phyloP scores from a whole-genome alignment of 345 rosid species.

The Turritis glabra region DNA sequence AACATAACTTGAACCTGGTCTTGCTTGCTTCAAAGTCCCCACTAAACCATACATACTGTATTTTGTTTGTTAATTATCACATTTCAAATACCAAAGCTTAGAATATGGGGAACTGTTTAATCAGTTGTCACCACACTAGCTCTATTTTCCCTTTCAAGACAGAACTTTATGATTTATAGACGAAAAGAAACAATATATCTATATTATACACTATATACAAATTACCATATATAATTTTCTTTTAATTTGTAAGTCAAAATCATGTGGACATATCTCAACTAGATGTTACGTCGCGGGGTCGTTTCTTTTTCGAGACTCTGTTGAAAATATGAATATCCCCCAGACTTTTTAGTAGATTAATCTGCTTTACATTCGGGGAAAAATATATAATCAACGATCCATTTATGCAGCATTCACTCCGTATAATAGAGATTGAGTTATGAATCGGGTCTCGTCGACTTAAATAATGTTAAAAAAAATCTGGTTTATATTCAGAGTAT shows the following conservation, averaged over 20 bases:
- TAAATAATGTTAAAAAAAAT: too few relatives aligned
- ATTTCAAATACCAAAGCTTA: conserved; percentile 22
- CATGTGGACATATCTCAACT: conserved; percentile 8
- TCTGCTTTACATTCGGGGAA: neutral
- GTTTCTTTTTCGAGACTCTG: neutral
- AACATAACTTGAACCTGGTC: conserved; percentile 42
- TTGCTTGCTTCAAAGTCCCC: conserved; percentile 24
- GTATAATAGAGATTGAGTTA: too few relatives aligned
- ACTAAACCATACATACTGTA: conserved; percentile 1
- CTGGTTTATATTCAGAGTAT: neutral
- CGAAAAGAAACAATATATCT: neutral
- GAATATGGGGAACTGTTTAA: conserved; percentile 16
- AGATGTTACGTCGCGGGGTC: conserved; percentile 12
- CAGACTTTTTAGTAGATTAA: neutral
- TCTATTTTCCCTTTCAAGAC: neutral
- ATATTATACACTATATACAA: neutral
- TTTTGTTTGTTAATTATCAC: conserved; percentile 9
- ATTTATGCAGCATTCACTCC: too few relatives aligned
- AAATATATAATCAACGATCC: too few relatives aligned
- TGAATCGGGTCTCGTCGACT: too few relatives aligned
- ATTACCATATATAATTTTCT: neutral
- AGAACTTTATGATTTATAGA: neutral
- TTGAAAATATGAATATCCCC: conserved; percentile 3
- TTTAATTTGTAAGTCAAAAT: neutral
- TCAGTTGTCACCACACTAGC: conserved; percentile 19